These are phyloP conservation scores for Parastagonospora avenae DNA, from an alignment of 2,329 filamentous ascomycete genomes.

Conservation along the genomic window DNA sequence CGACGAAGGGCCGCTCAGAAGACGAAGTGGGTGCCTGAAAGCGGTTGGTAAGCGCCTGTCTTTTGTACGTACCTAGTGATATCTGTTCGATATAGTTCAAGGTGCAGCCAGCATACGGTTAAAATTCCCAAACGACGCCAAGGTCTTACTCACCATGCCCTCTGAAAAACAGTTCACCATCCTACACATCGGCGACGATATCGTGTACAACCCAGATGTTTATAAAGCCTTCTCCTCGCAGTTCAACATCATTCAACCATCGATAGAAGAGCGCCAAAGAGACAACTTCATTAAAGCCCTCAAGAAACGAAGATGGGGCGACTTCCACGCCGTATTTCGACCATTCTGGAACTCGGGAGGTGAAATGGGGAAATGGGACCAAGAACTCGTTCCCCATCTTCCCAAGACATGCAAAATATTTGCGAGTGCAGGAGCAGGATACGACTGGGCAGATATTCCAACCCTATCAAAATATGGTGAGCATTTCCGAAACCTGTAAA, in stretches of 20 bases:
- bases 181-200: conserved; percentile 46
- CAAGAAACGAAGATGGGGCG: conserved; percentile 37
- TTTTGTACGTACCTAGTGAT: too few species aligned
- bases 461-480: conserved; percentile 31
- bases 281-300: conserved; percentile 39
- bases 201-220: conserved; percentile 43
- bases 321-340: conserved; percentile 52
- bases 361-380: conserved; percentile 65
- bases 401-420: conserved; percentile 59
- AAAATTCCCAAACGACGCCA: background rate
- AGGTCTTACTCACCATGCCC: background rate
- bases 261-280: conserved; percentile 22
- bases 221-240: conserved; percentile 35
- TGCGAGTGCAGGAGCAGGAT: conserved; percentile 62
- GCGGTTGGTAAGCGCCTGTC: too few species aligned
- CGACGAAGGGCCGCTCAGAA: background rate
- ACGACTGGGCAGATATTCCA: conserved; percentile 62
- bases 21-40: background rate
- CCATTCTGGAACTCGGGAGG: conserved; percentile 62
- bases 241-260: conserved; percentile 26
- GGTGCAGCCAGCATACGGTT: too few species aligned
- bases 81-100: too few species aligned
- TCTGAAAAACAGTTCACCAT: conserved; percentile 15
- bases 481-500: background rate
- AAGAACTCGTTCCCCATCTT: conserved; percentile 60